Base-by-base conservation (phyloP, 179 eudicot species). In the Spinacia oleracea region DNA sequence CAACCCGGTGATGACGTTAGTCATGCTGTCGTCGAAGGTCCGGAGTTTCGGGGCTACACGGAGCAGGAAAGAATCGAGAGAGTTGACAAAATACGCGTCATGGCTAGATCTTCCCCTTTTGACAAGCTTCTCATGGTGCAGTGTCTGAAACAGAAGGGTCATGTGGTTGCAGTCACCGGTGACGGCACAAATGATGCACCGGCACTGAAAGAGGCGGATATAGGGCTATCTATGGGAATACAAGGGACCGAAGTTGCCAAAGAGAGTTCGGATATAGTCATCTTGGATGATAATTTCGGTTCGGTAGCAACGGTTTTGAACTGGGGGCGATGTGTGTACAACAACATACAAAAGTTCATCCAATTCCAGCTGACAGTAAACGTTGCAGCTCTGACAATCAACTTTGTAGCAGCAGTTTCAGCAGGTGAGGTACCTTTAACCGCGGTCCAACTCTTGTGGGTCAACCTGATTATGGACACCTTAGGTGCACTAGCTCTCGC, bases 161-260 rank as follows among this genome's bases (percentile, higher is more conserved):
- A 89, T 46, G 90, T 89, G 0, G 92, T 87, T 27, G 92, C 90
- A 27, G 92, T 89, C 29, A 89, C 89, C 0, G 90, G 90, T 0
- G 89, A 87, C 18, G 92, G 90, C 9, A 86, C 89, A 65, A 86
- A 84, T n/a, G 90, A 89, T 72, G 90, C 90, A 20, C 92, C 86
- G 0, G 90, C 92, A 0, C 64, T 89, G 0, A 87, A 87, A 25
- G 90, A 89, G 38, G 89, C 92, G 1, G 90, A 89, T 27, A 84
- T 87, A 14, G 92, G 92, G 7, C 87, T 89, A 4, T 87, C 92
- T 0, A 87, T 89, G 92, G 92, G 92, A 0, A 84, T 89, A 43
- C 92, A 89, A 70, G 92, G 92, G 4, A 89, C 90, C 16, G 90
- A 89, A 80, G 92, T 89, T 32, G 90, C 89, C 0, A 89, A 89